Evolutionary conservation across 23 red algal species (phyloP), one percentile per base, ranked within the genome.

Genomic region (Gracilaria gracilis): DNA sequence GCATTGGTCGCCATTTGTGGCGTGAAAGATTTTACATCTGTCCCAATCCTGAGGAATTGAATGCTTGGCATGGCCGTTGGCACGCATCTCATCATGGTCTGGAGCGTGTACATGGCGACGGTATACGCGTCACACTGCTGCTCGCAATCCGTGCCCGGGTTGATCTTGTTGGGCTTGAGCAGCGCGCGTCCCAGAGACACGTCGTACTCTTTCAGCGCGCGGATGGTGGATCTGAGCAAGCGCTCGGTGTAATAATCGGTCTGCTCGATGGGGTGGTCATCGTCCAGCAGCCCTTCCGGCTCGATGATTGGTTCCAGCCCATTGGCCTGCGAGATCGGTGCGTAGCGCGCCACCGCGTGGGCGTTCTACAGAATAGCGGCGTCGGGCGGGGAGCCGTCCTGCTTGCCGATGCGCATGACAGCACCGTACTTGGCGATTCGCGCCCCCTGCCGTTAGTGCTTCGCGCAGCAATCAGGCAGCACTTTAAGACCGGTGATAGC

Each of bases 301-400:
- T 99, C 97, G 20, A 99, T 85, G 57, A 99, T 99, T 2, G 97
- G 97, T 57, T 96, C 94, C 49, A 99, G 83, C 38, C 97, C 97
- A 42, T 86, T 87, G 47, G 86, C 86, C 79, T 99, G 97, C 23
- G 87, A 85, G 47, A 96, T 99, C 24, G 82, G 88, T 28, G 93
- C 97, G 84, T 99, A 99, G 21, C 92, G 67, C 12, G 97, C 97
- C 11, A 99, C 89, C 16, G 83, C 94, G 80, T 95, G 93, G 21
- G 94, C 86, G 71, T 96, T 96, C 57, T 95, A 94, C 57, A 81
- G 27, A 29, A 99, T 96, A 49, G 91, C 94, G 14, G 83, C 75
- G 55, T 96, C 93, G 9, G 86, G 89, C 57, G 97, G 97, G 17
- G 80, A 81, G 8, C 90, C 91, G 70, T 90, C 88, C 2, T 42